These are phyloP conservation scores for Phellopilus nigrolimitatus DNA, from an alignment of 1,284 basidiomycete genomes.

Conservation along the genomic window DNA sequence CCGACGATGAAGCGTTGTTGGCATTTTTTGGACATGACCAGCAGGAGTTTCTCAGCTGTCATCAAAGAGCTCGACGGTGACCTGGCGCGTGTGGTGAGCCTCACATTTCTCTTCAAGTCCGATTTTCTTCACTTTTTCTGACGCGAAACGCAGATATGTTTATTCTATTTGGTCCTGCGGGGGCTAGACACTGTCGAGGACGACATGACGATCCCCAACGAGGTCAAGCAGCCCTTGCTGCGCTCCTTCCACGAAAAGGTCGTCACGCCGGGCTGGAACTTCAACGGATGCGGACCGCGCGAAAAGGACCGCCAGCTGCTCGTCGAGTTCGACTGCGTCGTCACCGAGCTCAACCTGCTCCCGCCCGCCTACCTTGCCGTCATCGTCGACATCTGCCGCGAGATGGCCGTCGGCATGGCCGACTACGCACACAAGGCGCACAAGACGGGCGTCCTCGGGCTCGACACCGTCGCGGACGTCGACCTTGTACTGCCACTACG, in stretches of 20 bases:
- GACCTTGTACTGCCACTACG: conserved; percentile 99
- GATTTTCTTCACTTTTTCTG: neutral
- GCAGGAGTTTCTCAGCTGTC: conserved; percentile 88
- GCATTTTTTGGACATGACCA: conserved; percentile 86
- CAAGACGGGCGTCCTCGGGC: conserved; percentile 61
- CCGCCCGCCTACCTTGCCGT: conserved; percentile 70
- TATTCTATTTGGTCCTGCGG: conserved; percentile 94
- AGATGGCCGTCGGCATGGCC: conserved; percentile 96
- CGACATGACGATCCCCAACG: conserved; percentile 93
- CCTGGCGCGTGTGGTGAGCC: conserved; percentile 81
- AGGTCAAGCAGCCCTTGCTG: conserved; percentile 83
- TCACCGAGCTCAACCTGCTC: conserved; percentile 77
- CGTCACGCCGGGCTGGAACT: conserved; percentile 85
- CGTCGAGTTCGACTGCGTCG: conserved; percentile 81
- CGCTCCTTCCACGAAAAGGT: conserved; percentile 82
- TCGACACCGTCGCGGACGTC: conserved; percentile 79
- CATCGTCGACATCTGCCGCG: conserved; percentile 77
- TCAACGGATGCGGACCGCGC: conserved; percentile 75
- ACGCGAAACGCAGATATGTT: conserved; percentile 59
- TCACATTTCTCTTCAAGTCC: conserved; percentile 7
- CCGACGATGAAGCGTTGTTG: conserved; percentile 86
- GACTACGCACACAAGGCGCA: conserved; percentile 86
- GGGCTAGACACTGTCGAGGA: conserved; percentile 97
- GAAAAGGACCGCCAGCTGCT: conserved; percentile 91
- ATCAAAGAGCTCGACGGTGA: conserved; percentile 98